Base-by-base conservation (phyloP, 1,139 yeast species). In the Geotrichum citri-aurantii region DNA sequence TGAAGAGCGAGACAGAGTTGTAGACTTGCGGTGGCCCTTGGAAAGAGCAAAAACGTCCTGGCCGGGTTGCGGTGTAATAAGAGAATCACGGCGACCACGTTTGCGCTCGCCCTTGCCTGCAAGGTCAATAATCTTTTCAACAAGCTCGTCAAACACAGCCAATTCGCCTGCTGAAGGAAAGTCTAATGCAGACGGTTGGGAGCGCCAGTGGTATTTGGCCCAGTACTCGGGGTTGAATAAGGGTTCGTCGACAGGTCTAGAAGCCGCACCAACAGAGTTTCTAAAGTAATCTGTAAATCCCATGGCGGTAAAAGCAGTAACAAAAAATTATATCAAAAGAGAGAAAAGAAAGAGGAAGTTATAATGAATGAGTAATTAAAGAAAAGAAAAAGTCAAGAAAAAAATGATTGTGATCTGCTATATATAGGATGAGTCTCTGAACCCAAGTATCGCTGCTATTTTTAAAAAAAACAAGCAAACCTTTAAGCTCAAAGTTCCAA, bases 141-240 rank as follows among this genome's bases (percentile, higher is more conserved):
- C 53, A 11, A 59, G 59, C 19, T 59, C 62, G 14, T 55, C 24
- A 3, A 59, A 48, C 11, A 59, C 53, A 11, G 40, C 33, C 8
- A 59, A 50, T 37, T 59, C 62, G 17, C 46, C 50, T 14, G 48
- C 37, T 1, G 62, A 59, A 21, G 62, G 62, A 23, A 59, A 59
- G 12, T 48, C 46, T 12, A 26, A 11, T 10, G 31, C 29, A 12
- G 19, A 23, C 11, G 46, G 12, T 6, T 29, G 27, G 0, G 59
- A 56, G 10, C 21, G 52, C 59, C 59, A 56, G 26, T 31, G 49
- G 6, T 23, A 29, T 42, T 48, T 21, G 4, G 19, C 50, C 59
- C 59, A 56, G 52, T 48, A 49, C 11, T 31, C 31, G 10, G 50
- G 24, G 6, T 47, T 46, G 24, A 56, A 56, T 17, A 47, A 12